Conservation (phyloP, 2,329 filamentous ascomycete genomes). For the Colletotrichum scovillei region DNA sequence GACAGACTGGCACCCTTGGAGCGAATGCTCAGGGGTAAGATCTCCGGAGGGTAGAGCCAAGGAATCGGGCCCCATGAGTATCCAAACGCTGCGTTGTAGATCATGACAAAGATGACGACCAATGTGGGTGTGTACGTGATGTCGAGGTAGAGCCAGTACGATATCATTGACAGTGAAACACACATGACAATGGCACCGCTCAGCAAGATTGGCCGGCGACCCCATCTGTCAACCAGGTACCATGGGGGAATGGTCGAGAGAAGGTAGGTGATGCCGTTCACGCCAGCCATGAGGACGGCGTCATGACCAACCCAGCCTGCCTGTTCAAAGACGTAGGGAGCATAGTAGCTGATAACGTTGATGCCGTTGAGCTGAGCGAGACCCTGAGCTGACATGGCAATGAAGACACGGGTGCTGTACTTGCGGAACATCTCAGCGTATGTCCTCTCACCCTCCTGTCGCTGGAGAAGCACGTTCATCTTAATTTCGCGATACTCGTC, state of each 20-base stretch:
- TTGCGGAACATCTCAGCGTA: constrained; percentile 95
- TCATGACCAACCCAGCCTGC: constrained; percentile 94
- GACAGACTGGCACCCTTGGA: constrained; percentile 97
- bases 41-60: constrained; percentile 99
- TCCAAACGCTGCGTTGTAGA: constrained; percentile 97
- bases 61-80: constrained; percentile 97
- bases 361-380: constrained; percentile 98
- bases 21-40: constrained; percentile 93
- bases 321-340: constrained; percentile 94
- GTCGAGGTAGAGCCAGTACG: constrained; percentile 94
- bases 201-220: constrained; percentile 87
- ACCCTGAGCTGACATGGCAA: constrained; percentile 97
- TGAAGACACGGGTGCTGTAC: constrained; percentile 92
- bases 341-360: constrained; percentile 99
- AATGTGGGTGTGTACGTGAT: constrained; percentile 80
- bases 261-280: constrained; percentile 92
- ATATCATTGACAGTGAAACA: constrained; percentile 87
- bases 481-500: constrained; percentile 99
- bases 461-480: constrained; percentile 93
- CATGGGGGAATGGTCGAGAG: constrained; percentile 94
- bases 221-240: constrained; percentile 96
- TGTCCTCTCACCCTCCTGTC: constrained; percentile 92
- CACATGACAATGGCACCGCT: constrained; percentile 92
- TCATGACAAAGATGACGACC: constrained; percentile 96
- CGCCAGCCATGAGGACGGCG: constrained; percentile 95